These are phyloP conservation scores for Fusarium xylarioides DNA, from an alignment of 2,329 filamentous ascomycete genomes.

Conservation along the genomic window DNA sequence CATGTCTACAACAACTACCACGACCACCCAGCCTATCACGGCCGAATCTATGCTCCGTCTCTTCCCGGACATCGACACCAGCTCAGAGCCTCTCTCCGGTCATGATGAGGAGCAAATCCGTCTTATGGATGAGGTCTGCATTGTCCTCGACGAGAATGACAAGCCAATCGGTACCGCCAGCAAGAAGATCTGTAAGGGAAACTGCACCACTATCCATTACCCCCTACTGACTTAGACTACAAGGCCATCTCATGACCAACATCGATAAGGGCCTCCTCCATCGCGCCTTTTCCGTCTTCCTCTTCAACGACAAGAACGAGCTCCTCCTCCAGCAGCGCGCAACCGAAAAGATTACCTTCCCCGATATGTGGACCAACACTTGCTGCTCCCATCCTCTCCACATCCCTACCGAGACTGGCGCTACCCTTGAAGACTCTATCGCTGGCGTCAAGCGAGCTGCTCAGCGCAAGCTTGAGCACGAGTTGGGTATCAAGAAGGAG, in stretches of 20 bases:
- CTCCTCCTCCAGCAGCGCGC: constrained; percentile 95
- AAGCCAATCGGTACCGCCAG: constrained; percentile 92
- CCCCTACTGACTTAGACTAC: constrained; percentile 21
- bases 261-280: constrained; percentile 96
- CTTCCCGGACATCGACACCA: constrained; percentile 83
- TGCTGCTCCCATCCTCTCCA: constrained; percentile 98
- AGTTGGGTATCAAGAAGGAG: constrained; percentile 87
- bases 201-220: not conserved
- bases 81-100: constrained; percentile 79
- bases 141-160: constrained; percentile 93
- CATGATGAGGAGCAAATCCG: constrained; percentile 98
- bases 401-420: constrained; percentile 89
- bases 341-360: constrained; percentile 97
- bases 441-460: constrained; percentile 90
- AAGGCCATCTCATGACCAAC: constrained; percentile 98
- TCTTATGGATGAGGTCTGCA: constrained; percentile 98
- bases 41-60: constrained; percentile 86
- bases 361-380: constrained; percentile 99
- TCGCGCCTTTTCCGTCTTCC: constrained; percentile 96
- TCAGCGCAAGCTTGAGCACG: constrained; percentile 91
- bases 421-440: constrained; percentile 80
- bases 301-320: constrained; percentile 94
- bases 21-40: constrained; percentile 71
- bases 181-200: constrained; percentile 92
- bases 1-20: constrained; percentile 50